Evolutionary conservation across 257 asterid species (phyloP), one percentile per base, ranked within the genome.

Genomic region (Forsythia viridissima): DNA sequence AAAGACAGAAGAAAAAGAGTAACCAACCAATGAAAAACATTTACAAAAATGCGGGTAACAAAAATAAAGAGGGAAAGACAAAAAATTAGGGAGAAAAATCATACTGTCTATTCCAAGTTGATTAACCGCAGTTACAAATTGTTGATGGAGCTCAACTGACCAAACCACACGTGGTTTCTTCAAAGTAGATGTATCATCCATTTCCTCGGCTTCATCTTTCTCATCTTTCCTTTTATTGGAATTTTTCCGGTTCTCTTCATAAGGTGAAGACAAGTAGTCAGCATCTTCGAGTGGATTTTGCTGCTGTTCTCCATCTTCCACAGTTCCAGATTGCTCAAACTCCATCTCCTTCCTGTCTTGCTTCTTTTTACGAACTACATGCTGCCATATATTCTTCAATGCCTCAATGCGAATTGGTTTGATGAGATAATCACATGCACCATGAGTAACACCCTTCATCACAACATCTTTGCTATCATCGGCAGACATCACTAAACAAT

Each of bases 321-420:
- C 88, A 75, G 91, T 92, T 46, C 87, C 97, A 0, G 92, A 85
- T 51, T 84, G 96, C 72, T 91, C 98, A 52, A 77, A 76, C 68
- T 92, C 97, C 85, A 81, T 93, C 4, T 91, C 98, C 82, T 81
- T 93, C 91, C 86, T 81, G 76, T 79, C 96, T 2, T 88, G 87
- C 90, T 89, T 90, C 94, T 79, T 92, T 77, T 89, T 94, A 8
- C 98, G 92, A 81, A 93, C 95, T 51, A 96, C 97, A 16, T 96
- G 99, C 79, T 94, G 99, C 99, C 99, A 96, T 85, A 96, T 94
- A 86, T 91, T 96, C 91, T 92, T 96, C 85, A 96, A 80, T 2
- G 97, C 99, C 91, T 93, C 99, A 71, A 96, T 94, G 0, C 97
- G 86, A 20, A 96, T 96, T 0, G 99, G 99, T 81, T 96, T 96